Percentiles rank a stretch among this genome's conserved stretches.
These are phyloP conservation scores for Bruguiera parviflora DNA, from an alignment of 345 rosid species.

Conservation along the genomic window DNA sequence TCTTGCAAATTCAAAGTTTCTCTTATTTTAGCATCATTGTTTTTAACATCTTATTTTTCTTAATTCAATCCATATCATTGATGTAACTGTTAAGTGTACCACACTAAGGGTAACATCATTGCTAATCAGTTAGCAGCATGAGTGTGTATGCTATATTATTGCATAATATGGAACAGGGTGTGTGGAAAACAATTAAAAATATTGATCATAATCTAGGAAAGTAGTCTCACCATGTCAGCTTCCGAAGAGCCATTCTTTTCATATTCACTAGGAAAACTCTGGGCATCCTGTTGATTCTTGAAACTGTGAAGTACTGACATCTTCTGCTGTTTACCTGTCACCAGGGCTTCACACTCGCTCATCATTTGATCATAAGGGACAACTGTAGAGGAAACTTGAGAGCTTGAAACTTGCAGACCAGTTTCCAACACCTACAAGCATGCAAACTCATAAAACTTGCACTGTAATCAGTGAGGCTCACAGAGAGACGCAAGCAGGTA, in stretches of 20 bases:
- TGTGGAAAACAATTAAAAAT: not conserved
- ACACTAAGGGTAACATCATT: not conserved
- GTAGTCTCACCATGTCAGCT: conserved; percentile 42
- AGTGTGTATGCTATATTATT: not conserved
- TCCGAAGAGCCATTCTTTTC: conserved; percentile 35
- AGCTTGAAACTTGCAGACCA: conserved; percentile 79
- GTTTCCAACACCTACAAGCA: conserved; percentile 70
- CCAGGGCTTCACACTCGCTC: conserved; percentile 88
- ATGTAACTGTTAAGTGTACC: not conserved
- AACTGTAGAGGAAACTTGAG: conserved; percentile 58
- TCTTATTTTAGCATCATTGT: too few relatives aligned
- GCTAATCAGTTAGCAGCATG: not conserved
- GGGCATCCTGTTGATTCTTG: conserved; percentile 52
- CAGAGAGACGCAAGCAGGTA: not conserved
- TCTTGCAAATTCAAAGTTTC: too few relatives aligned
- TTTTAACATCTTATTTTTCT: too few relatives aligned
- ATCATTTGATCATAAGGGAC: conserved; percentile 87
- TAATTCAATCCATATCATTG: too few relatives aligned
- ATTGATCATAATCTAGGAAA: not conserved
- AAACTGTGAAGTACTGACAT: conserved; percentile 87
- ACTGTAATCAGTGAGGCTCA: not conserved
- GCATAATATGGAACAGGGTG: not conserved
- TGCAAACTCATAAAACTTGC: conserved; percentile 7
- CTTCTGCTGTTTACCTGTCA: conserved; percentile 80
- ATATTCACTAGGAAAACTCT: conserved; percentile 36